phyloP scores from a whole-genome alignment of 2,329 filamentous ascomycete genomes.

The Chaetomiaceae sp. region DNA sequence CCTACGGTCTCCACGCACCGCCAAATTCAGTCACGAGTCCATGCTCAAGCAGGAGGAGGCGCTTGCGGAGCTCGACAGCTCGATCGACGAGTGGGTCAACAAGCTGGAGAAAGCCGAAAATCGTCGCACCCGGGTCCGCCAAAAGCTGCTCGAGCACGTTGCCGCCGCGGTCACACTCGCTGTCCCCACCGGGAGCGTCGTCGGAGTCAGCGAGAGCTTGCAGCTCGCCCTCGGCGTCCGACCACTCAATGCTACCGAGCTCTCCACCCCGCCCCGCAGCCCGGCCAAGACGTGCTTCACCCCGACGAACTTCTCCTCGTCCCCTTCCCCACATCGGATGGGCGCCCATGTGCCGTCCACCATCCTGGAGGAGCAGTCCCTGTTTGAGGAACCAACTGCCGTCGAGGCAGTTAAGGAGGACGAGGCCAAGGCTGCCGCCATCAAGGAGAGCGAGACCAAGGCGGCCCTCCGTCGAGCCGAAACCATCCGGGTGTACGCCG shows the following conservation, averaged over 20 bases:
- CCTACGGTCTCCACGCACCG: constrained; percentile 62
- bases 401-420: constrained; percentile 10
- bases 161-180: constrained; percentile 60
- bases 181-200: constrained; percentile 24
- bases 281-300: constrained; percentile 43
- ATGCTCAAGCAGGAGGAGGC: constrained; percentile 77
- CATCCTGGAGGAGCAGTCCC: constrained; percentile 47
- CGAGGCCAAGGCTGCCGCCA: constrained; percentile 24
- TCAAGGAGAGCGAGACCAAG: neutral
- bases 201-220: constrained; percentile 35
- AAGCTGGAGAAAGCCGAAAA: constrained; percentile 80
- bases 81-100: constrained; percentile 73
- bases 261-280: constrained; percentile 53
- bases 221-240: constrained; percentile 38
- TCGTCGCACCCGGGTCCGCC: constrained; percentile 64
- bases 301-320: constrained; percentile 32
- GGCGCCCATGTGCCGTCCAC: constrained; percentile 51
- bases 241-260: constrained; percentile 33
- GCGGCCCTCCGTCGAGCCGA: constrained; percentile 43
- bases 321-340: constrained; percentile 44
- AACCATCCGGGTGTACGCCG: constrained; percentile 63
- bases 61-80: constrained; percentile 66
- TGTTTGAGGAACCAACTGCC: constrained; percentile 39
- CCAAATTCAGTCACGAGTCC: constrained; percentile 66
- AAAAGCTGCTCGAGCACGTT: constrained; percentile 76